phyloP scores from a whole-genome alignment of 495 filamentous ascomycete genomes.

The Podospora conica region DNA sequence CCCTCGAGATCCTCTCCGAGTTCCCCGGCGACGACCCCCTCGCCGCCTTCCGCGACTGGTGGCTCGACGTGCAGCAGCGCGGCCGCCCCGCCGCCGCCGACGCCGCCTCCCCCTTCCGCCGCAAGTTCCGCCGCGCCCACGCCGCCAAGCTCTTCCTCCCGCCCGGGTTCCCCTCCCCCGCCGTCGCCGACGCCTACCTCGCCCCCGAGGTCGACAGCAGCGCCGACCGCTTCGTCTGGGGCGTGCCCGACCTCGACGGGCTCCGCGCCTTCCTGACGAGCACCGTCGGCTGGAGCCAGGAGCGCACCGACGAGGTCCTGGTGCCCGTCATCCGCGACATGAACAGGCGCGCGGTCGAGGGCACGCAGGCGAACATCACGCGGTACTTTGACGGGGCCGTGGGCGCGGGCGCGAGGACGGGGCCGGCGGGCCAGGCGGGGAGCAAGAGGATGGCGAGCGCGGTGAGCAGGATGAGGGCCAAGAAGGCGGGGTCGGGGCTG shows the following conservation, averaged over 20 bases:
- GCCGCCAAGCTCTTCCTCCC: constrained; percentile 81
- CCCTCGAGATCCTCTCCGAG: constrained; percentile 87
- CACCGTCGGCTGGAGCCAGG: constrained; percentile 88
- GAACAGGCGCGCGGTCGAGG: constrained; percentile 78
- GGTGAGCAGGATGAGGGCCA: constrained; percentile 56
- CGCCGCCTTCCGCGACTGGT: constrained; percentile 78
- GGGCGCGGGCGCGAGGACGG: constrained; percentile 30
- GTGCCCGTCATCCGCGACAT: constrained; percentile 92
- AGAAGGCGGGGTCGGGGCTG: constrained; percentile 9
- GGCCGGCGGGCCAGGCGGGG: constrained; percentile 65
- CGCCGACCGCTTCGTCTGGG: constrained; percentile 83
- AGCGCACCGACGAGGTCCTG: constrained; percentile 88
- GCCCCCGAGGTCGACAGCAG: constrained; percentile 76
- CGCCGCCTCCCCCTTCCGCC: constrained; percentile 55
- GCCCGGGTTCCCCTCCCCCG: constrained; percentile 63
- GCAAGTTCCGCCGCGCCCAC: constrained; percentile 71
- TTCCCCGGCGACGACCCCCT: constrained; percentile 55
- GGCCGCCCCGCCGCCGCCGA: constrained; percentile 47
- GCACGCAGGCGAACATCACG: constrained; percentile 96
- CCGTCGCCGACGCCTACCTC: constrained; percentile 71
- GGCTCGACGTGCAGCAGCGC: constrained; percentile 64
- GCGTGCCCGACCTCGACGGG: constrained; percentile 84
- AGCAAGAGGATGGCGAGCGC: constrained; percentile 83
- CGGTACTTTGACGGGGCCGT: constrained; percentile 58
- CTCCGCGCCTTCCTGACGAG: constrained; percentile 80